Percentiles rank a stretch among this genome's conserved stretches.
phyloP scores from a whole-genome alignment of 2,329 filamentous ascomycete genomes.

The Chaetomium sp. region DNA sequence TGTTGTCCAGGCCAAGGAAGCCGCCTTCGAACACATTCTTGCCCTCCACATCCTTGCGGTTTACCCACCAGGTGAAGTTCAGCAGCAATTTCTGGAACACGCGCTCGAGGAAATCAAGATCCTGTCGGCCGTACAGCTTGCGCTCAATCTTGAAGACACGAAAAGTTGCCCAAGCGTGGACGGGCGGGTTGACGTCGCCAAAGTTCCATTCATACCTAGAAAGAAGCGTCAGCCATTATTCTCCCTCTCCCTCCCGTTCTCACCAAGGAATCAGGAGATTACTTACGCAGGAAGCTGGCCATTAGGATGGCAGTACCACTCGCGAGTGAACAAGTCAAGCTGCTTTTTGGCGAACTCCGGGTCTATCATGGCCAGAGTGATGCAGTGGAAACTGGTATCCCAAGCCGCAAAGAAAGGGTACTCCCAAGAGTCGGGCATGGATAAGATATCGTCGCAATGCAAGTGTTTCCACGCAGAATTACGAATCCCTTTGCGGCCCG shows the following conservation, averaged over 20 bases:
- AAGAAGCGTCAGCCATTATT: not conserved
- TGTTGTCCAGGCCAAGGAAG: slow-evolving; percentile 93
- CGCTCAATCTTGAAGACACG: slow-evolving; percentile 96
- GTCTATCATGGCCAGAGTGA: slow-evolving; percentile 93
- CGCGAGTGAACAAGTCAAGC: slow-evolving; percentile 87
- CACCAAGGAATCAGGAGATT: not conserved
- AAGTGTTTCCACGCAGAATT: slow-evolving; percentile 93
- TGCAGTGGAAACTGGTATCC: slow-evolving; percentile 96
- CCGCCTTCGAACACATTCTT: slow-evolving; percentile 98
- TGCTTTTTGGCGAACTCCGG: slow-evolving; percentile 98
- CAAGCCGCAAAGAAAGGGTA: slow-evolving; percentile 97
- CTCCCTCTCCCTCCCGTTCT: slow-evolving; percentile 5
- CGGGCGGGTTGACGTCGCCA: slow-evolving; percentile 91
- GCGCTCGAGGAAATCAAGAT: slow-evolving; percentile 89
- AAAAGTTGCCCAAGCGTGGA: slow-evolving; percentile 95
- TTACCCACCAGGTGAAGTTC: slow-evolving; percentile 99
- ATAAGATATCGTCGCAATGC: slow-evolving; percentile 88
- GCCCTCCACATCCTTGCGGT: slow-evolving; percentile 86
- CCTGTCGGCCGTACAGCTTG: slow-evolving; percentile 91
- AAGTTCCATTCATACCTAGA: slow-evolving; percentile 86
- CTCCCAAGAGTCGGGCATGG: slow-evolving; percentile 98
- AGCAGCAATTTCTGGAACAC: slow-evolving; percentile 94
- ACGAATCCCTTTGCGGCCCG: slow-evolving; percentile 69
- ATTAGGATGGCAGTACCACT: slow-evolving; percentile 99
- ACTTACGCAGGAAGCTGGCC: slow-evolving; percentile 82